Base-by-base conservation (phyloP, 2,329 filamentous ascomycete genomes). In the Knufia fluminis region DNA sequence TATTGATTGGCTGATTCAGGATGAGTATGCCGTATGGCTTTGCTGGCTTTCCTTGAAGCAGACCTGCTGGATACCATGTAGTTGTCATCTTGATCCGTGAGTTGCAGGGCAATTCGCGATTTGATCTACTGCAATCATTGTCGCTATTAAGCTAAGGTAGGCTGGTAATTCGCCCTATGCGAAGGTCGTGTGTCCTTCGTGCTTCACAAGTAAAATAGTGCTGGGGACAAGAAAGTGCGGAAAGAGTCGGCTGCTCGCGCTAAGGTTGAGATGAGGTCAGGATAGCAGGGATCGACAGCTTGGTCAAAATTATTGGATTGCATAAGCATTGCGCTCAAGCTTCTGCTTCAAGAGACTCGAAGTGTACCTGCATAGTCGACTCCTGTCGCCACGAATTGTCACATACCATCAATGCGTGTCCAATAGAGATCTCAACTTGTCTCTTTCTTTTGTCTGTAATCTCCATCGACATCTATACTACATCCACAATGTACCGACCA, bases 1-100 rank as follows among this genome's bases (percentile, higher is more conserved):
- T 64, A 43, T 72, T 68, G 51, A 84, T 74, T 23, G 78, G 78
- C 55, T 82, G 79, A 58, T 84, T 82, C 16, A 84, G 67, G 38
- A 83, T 68, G 39, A 84, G 26, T 26, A 48, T 48, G 33, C 45
- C 45, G 38, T 57, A 59, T 10, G 53, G 51, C 17, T 47, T 32
- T 3, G 17, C 50, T 10, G 55, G 50, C 9, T 45, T 24, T 28
- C 47, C 41, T 46, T 47, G 47, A 4, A 58, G 23, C 2, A 58
- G 50, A n/a, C 46, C 49, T 33, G 51, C 51, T 2, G 56, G 56
- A 26, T 51, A 42, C 56, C 56, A 58, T 10, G 49, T 43, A 3
- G 48, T 50, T 19, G 31, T 44, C 45, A 44, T 55, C 12, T 6
- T 46, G 3, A n/a, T 14, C 61, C 53, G 36, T 62, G 14, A 31